Evolutionary conservation across 345 rosid species (phyloP).

Genomic region (Bretschneidera sinensis): DNA sequence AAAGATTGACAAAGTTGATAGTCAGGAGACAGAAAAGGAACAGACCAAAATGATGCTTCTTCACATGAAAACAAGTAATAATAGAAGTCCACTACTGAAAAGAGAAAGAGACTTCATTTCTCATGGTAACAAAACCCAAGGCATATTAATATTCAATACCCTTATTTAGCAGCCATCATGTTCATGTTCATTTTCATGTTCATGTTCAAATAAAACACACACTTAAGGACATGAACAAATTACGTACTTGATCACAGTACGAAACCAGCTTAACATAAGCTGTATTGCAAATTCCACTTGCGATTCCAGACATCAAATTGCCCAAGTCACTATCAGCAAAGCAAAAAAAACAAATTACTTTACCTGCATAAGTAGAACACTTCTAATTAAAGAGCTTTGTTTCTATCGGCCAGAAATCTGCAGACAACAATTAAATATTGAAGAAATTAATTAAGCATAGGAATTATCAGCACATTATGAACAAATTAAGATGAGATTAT

Average conservation of each 20-base stretch:
- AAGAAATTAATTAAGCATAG: slow-evolving; percentile 13
- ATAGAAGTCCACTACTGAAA: too few species aligned
- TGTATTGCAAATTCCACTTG: not conserved
- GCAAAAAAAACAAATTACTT: not conserved
- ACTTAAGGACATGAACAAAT: not conserved
- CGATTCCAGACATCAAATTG: not conserved
- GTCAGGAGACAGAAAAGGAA: too few species aligned
- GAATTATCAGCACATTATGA: not conserved
- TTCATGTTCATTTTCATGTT: too few species aligned
- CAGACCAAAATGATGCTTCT: too few species aligned
- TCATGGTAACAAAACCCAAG: too few species aligned
- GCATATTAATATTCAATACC: too few species aligned
- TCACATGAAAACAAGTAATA: too few species aligned
- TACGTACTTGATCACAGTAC: not conserved
- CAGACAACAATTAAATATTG: not conserved
- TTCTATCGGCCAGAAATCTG: not conserved
- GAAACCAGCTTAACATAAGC: slow-evolving; percentile 3
- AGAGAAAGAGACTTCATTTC: too few species aligned
- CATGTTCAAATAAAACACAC: not conserved
- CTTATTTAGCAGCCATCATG: too few species aligned
- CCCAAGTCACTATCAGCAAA: slow-evolving; percentile 6
- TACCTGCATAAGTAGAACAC: not conserved
- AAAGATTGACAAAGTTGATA: too few species aligned
- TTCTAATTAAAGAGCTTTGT: not conserved
- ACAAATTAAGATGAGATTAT: too few species aligned